A percentile compares a stretch with the other conserved stretches of the same genome.
phyloP scores from a whole-genome alignment of 2,329 filamentous ascomycete species.

The Sporothrix variecibatus region DNA sequence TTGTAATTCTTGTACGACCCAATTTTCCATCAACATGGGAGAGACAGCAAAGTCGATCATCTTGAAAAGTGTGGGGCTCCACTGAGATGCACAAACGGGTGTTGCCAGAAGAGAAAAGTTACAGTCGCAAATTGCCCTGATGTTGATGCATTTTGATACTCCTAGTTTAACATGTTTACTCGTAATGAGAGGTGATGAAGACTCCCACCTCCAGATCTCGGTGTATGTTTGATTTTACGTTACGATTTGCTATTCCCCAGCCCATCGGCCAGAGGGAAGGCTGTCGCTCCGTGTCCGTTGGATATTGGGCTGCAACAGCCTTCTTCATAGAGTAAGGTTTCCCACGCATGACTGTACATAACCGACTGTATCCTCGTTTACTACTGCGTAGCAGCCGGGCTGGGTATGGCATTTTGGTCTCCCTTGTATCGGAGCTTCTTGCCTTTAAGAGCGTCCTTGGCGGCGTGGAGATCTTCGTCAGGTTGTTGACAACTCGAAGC shows the following conservation, averaged over 20 bases:
- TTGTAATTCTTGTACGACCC: background rate
- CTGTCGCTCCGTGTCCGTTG: background rate
- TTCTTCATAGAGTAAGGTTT: background rate
- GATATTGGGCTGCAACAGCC: background rate
- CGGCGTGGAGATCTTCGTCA: background rate
- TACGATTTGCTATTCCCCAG: background rate
- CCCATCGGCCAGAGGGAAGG: background rate
- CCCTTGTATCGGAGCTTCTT: background rate
- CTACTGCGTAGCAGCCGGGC: background rate
- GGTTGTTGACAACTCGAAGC: background rate
- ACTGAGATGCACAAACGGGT: background rate
- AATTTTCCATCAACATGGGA: background rate
- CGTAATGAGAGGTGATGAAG: no score
- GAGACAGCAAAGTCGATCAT: background rate
- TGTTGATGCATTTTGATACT: background rate
- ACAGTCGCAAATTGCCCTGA: background rate
- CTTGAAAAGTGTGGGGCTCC: background rate
- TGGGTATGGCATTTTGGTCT: no score
- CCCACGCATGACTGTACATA: background rate
- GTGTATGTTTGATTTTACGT: background rate
- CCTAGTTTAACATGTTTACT: no score
- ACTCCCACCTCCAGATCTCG: background rate
- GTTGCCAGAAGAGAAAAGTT: background rate
- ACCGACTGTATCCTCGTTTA: background rate
- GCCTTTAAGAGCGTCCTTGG: background rate